These are phyloP conservation scores for Hericium alpestre DNA, from an alignment of 768 basidiomycete genomes.

Conservation along the genomic window DNA sequence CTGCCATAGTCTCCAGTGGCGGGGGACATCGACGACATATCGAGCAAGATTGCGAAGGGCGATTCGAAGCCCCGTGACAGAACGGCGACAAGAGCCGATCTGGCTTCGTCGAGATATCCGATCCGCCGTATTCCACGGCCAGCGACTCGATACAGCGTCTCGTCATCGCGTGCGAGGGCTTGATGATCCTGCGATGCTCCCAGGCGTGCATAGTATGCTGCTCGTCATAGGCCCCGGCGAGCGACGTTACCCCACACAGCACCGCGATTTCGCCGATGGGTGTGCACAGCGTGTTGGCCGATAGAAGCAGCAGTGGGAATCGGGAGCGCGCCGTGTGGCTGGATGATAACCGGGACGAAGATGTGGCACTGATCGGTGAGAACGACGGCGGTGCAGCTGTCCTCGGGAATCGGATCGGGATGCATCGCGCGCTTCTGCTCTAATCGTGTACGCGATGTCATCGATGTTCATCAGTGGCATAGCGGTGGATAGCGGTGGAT, in stretches of 20 bases:
- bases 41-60: background rate
- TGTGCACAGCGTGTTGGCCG: background rate
- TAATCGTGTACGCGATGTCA: background rate
- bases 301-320: background rate
- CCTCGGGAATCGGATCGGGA: background rate
- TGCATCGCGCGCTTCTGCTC: background rate
- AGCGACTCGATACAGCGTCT: background rate
- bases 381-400: background rate
- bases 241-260: slow-evolving; percentile 2
- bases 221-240: background rate
- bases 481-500: background rate
- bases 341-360: background rate
- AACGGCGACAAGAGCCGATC: background rate
- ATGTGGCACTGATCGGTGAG: background rate
- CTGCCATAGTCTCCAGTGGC: background rate
- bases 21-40: background rate
- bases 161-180: background rate
- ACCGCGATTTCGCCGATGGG: slow-evolving; percentile 1
- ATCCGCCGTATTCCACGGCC: background rate
- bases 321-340: background rate
- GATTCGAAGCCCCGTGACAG: background rate
- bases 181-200: background rate
- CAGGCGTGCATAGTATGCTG: background rate
- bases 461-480: background rate
- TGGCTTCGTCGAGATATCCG: background rate